A percentile compares a stretch with the other conserved stretches of the same genome.
Evolutionary conservation across 2,329 filamentous ascomycete genomes (phyloP).

Genomic region (Emergomyces africanus): DNA sequence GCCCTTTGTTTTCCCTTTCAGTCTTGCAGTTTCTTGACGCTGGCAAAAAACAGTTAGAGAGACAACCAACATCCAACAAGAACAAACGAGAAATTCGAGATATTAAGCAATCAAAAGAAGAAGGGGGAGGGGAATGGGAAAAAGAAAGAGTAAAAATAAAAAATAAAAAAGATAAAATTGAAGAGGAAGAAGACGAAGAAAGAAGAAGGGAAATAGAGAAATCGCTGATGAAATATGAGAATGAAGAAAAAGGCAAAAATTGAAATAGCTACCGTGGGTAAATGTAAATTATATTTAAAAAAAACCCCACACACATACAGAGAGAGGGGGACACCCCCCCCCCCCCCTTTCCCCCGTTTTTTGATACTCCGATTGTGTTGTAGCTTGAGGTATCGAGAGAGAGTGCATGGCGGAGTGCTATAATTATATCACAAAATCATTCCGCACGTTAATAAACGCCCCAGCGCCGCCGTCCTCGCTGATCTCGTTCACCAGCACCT

Average conservation of each 20-base stretch:
- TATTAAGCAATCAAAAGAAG: neutral
- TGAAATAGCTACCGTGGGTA: neutral
- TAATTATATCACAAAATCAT: slow-evolving; percentile 32
- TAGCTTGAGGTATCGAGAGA: too few relatives aligned
- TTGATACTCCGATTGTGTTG: too few relatives aligned
- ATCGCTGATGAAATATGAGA: neutral
- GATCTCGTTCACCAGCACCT: slow-evolving; percentile 70
- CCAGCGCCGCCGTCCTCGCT: slow-evolving; percentile 67
- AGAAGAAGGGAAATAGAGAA: neutral
- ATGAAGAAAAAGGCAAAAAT: neutral
- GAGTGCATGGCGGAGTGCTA: too few relatives aligned
- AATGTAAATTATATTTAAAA: neutral
- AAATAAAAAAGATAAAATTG: neutral
- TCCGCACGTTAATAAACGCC: slow-evolving; percentile 62
- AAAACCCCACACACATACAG: neutral
- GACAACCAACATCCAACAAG: too few relatives aligned
- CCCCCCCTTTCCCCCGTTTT: too few relatives aligned
- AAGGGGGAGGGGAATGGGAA: too few relatives aligned
- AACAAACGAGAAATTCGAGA: neutral
- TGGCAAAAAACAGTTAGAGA: too few relatives aligned
- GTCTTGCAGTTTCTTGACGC: too few relatives aligned
- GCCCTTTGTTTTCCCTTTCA: too few relatives aligned
- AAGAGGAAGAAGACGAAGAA: neutral
- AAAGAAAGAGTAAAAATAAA: neutral
- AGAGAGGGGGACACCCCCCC: too few relatives aligned